These are phyloP conservation scores for Borovskyia barvae DNA, from an alignment of 208 protist genomes.

Conservation along the genomic window DNA sequence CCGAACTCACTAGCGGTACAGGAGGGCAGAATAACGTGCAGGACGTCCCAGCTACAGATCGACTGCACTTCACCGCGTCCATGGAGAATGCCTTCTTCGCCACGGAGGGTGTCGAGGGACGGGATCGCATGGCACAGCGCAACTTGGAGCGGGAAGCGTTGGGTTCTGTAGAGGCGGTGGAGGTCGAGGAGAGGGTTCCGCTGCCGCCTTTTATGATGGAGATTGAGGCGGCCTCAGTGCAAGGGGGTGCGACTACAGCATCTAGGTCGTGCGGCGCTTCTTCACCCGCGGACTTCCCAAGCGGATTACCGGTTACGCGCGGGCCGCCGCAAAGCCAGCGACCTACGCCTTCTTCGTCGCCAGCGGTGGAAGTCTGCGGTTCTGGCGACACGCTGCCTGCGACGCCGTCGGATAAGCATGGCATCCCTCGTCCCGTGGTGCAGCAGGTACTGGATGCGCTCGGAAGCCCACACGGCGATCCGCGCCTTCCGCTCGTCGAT, in stretches of 20 bases:
- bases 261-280: too few species aligned
- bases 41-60: not conserved
- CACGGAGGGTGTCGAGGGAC: conserved; percentile 33
- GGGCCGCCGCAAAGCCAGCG: too few species aligned
- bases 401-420: not conserved
- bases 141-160: conserved; percentile 29
- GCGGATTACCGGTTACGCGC: too few species aligned
- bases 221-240: not conserved
- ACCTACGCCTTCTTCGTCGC: too few species aligned
- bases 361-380: too few species aligned
- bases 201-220: conserved; percentile 63
- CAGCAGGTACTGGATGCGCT: conserved; percentile 25
- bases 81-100: conserved; percentile 37
- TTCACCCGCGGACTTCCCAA: too few species aligned
- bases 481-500: conserved; percentile 43
- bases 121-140: conserved; percentile 44
- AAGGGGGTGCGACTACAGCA: not conserved
- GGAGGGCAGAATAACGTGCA: not conserved
- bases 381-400: too few species aligned
- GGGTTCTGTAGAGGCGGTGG: conserved; percentile 25
- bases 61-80: conserved; percentile 22
- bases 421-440: conserved; percentile 14
- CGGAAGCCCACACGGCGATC: conserved; percentile 48
- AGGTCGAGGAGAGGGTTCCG: conserved; percentile 36
- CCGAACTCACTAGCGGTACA: not conserved